Conservation (phyloP, 2,329 filamentous ascomycete genomes). For the Paracorniculantispora psalliotae region DNA sequence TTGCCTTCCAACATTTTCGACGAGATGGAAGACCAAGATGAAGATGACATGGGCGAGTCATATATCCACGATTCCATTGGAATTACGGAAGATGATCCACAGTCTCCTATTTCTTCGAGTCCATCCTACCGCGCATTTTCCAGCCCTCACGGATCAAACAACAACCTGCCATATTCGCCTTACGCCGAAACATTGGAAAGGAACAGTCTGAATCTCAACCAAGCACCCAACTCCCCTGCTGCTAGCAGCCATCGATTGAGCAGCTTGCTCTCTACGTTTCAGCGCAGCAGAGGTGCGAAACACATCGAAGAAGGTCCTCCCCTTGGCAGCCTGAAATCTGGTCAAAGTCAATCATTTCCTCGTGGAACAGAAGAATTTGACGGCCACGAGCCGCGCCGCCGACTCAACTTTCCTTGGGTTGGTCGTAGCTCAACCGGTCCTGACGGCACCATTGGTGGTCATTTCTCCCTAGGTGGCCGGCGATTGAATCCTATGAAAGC, state of each 20-base stretch:
- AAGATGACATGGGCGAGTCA: conserved; percentile 29
- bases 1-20: conserved; percentile 65
- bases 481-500: conserved; percentile 46
- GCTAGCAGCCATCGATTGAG: conserved; percentile 35
- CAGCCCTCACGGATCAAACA: conserved; percentile 57
- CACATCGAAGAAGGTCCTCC: conserved; percentile 45
- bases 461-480: conserved; percentile 36
- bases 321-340: conserved; percentile 63
- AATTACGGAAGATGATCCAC: conserved; percentile 39
- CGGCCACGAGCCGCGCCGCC: conserved; percentile 46
- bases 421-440: conserved; percentile 47
- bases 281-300: conserved; percentile 60
- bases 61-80: conserved; percentile 28
- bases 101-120: conserved; percentile 57
- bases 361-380: conserved; percentile 54
- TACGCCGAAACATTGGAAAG: conserved; percentile 44
- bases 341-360: conserved; percentile 75
- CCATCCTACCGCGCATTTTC: conserved; percentile 53
- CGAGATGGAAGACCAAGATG: conserved; percentile 58
- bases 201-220: conserved; percentile 33
- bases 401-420: conserved; percentile 59
- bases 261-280: conserved; percentile 54
- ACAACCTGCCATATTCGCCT: conserved; percentile 51
- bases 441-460: conserved; percentile 31
- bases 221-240: conserved; percentile 35